Conservation (phyloP, 1,284 basidiomycete genomes). For the Erythrobasidium hasegawianum region DNA sequence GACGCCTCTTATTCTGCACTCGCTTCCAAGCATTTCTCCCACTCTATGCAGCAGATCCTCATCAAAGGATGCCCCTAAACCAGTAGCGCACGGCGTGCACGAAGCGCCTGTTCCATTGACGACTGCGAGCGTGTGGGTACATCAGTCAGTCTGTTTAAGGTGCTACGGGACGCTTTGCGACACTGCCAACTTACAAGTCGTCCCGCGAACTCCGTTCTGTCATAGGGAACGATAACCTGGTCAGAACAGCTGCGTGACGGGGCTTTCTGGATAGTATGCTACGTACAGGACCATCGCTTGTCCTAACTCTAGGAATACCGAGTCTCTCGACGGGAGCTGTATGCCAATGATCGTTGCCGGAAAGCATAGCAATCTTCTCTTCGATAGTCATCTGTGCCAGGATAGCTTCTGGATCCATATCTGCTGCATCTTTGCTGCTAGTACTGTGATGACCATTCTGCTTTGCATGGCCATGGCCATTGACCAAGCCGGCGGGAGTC, state of each 20-base stretch:
- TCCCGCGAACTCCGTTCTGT: constrained; percentile 26
- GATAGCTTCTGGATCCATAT: constrained; percentile 13
- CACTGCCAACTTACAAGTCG: constrained; percentile 35
- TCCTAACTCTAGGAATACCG: constrained; percentile 16
- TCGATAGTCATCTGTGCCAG: constrained; percentile 30
- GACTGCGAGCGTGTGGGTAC: too few relatives aligned
- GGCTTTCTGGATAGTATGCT: neutral
- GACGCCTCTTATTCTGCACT: constrained; percentile 13
- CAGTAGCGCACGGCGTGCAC: constrained; percentile 44
- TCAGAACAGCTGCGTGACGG: too few relatives aligned
- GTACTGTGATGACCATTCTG: too few relatives aligned
- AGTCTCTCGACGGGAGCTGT: constrained; percentile 2
- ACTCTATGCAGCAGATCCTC: constrained; percentile 12
- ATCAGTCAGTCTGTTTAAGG: too few relatives aligned
- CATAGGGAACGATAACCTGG: too few relatives aligned
- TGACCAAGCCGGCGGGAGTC: too few relatives aligned
- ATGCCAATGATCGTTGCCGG: constrained; percentile 26
- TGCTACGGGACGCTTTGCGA: too few relatives aligned
- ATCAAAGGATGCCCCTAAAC: constrained; percentile 43
- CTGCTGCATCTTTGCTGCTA: too few relatives aligned
- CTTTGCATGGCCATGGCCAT: too few relatives aligned
- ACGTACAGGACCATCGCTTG: constrained; percentile 18
- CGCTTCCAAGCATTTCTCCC: constrained; percentile 3
- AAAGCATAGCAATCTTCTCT: constrained; percentile 32
- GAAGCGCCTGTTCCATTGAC: constrained; percentile 37